Evolutionary conservation across 441 rosid species (phyloP).

Genomic region (Pelargonium fulgidum): DNA sequence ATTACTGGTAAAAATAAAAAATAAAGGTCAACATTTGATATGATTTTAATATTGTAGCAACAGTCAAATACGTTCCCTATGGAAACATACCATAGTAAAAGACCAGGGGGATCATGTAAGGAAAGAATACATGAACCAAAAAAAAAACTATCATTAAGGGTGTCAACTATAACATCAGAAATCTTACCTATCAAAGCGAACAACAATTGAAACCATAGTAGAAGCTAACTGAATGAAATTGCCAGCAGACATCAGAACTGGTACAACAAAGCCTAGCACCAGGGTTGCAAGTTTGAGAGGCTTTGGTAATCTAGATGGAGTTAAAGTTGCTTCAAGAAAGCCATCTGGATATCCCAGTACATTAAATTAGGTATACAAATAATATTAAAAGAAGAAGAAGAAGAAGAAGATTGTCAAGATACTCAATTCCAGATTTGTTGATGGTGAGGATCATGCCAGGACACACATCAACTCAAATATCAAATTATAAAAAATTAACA

Average conservation of each 20-base stretch:
- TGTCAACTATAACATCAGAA: constrained; percentile 1
- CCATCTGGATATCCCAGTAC: constrained; percentile 54
- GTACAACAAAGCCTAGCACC: constrained; percentile 57
- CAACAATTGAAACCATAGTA: constrained; percentile 49
- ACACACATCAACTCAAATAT: constrained; percentile 6
- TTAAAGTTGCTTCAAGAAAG: constrained; percentile 81
- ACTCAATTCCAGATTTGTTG: constrained; percentile 1
- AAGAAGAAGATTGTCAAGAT: constrained; percentile 2
- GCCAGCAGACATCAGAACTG: constrained; percentile 71
- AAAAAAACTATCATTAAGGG: background rate
- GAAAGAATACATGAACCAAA: background rate
- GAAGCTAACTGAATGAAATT: constrained; percentile 48
- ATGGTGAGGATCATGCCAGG: constrained; percentile 12
- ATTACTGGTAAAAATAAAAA: background rate
- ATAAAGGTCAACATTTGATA: background rate
- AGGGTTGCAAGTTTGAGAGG: constrained; percentile 94
- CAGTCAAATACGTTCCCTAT: background rate
- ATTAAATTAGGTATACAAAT: constrained; percentile 20
- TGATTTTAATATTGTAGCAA: background rate
- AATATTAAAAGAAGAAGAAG: background rate
- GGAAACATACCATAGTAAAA: background rate
- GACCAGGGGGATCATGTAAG: background rate
- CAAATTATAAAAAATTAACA: background rate
- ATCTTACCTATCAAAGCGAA: constrained; percentile 76
- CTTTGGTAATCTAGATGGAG: constrained; percentile 75